A percentile compares a stretch with the other conserved stretches of the same genome.
Evolutionary conservation across 2,329 filamentous ascomycete genomes (phyloP).

Genomic region (Ophiostoma piceae): DNA sequence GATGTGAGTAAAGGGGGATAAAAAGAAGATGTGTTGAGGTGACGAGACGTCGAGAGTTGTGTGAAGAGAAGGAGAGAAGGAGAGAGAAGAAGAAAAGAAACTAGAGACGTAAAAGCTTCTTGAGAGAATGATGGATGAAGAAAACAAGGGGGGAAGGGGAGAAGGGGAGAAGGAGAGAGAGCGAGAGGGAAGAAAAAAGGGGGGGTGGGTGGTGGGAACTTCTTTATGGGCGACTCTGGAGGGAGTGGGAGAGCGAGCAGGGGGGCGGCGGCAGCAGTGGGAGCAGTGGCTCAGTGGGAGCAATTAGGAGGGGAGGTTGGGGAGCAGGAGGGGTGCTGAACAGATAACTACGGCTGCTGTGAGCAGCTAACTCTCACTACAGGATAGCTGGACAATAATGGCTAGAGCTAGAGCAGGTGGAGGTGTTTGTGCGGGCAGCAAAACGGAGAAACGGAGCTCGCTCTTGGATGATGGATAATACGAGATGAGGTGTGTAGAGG

Average conservation of each 20-base stretch:
- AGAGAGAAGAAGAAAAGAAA: constrained; percentile 10
- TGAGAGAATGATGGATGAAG: constrained; percentile 23
- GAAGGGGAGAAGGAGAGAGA: constrained; percentile 30
- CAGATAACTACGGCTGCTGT: not conserved
- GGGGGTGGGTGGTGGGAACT: constrained; percentile 30
- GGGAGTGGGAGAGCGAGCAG: constrained; percentile 14
- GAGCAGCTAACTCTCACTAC: not conserved
- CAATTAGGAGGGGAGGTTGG: constrained; percentile 25
- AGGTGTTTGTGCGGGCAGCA: not conserved
- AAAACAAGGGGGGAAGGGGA: constrained; percentile 27
- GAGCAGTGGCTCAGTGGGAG: constrained; percentile 13
- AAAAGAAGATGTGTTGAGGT: constrained; percentile 14
- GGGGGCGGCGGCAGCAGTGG: constrained; percentile 25
- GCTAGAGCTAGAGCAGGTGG: not conserved
- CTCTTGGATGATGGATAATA: not conserved
- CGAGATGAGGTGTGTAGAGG: not conserved
- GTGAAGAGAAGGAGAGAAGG: constrained; percentile 15
- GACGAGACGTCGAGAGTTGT: constrained; percentile 12
- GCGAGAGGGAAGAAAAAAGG: constrained; percentile 35
- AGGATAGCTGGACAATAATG: constrained; percentile 6
- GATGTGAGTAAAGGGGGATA: not conserved
- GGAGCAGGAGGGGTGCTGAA: constrained; percentile 15
- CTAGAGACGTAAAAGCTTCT: constrained; percentile 31
- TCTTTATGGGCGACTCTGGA: constrained; percentile 20
- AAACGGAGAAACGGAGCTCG: constrained; percentile 8